A percentile compares a stretch with the other conserved stretches of the same genome.
These are phyloP conservation scores for Ustilago trichophora DNA, from an alignment of 1,284 basidiomycete species.

Conservation along the genomic window DNA sequence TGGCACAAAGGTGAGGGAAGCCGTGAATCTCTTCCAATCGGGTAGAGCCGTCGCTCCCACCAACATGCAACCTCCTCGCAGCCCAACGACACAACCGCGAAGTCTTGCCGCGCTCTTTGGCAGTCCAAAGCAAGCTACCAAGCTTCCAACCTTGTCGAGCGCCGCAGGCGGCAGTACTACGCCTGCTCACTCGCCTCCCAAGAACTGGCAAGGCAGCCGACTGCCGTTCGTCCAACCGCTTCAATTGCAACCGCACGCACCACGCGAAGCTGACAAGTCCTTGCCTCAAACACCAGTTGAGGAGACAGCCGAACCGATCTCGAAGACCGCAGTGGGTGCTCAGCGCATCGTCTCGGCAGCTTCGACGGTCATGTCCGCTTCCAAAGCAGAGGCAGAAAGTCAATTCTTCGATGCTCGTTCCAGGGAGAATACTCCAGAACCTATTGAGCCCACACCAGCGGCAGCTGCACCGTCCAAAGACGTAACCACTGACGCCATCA, in stretches of 20 bases:
- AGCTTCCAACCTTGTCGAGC: conserved; percentile 33
- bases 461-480: background rate
- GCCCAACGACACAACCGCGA: conserved; percentile 27
- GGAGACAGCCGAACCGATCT: background rate
- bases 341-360: conserved; percentile 26
- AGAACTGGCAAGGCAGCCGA: conserved; percentile 31
- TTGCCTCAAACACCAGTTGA: conserved; percentile 29
- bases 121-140: conserved; percentile 37
- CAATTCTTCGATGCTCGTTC: conserved; percentile 46
- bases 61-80: conserved; percentile 17
- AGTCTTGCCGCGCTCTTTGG: conserved; percentile 43
- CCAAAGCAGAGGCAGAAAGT: conserved; percentile 21
- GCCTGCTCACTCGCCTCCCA: conserved; percentile 42
- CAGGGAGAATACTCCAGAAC: conserved; percentile 28
- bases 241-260: conserved; percentile 10
- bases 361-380: conserved; percentile 14
- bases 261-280: conserved; percentile 18
- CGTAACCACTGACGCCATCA: background rate
- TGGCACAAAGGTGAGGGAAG: conserved; percentile 13
- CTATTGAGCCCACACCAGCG: conserved; percentile 1
- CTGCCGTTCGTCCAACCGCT: conserved; percentile 29
- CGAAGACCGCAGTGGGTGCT: background rate
- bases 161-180: conserved; percentile 32
- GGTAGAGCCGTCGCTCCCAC: background rate
- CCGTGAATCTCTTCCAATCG: conserved; percentile 18